Base-by-base conservation (phyloP, 225 moss, liverwort and hornwort genomes). In the Lunularia cruciata region DNA sequence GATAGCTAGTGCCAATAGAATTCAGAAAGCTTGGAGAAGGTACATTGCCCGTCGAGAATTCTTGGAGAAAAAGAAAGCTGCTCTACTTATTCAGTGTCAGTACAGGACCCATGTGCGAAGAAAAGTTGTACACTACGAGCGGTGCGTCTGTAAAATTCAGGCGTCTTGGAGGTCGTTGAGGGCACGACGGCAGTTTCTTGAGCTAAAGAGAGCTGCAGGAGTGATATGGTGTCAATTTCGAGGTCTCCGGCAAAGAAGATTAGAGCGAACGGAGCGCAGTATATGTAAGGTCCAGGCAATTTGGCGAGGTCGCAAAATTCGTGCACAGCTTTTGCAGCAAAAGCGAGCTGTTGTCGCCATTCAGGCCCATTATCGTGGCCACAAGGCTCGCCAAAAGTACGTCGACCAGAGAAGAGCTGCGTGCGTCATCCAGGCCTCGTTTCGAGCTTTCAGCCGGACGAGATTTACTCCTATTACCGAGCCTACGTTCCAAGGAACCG, bases 1-100 rank as follows among this genome's bases (percentile, higher is more conserved):
- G 26, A 25, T 62, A 2, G 37, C 18, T n/a, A n/a, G 8, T 8
- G 62, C 34, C 19, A 47, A 27, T 6, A 66, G 15, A 66, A 47
- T 66, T 33, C 47, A 57, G 15, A 47, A 28, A 12, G 26, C 27
- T 2, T 68, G 66, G 74, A 67, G 58, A 67, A 34, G 27, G n/a
- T 18, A 27, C 28, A 20, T 16, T 40, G n/a, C 34, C 30, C 47
- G 57, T 35, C 37, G 49, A 43, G 48, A 40, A 28, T 38, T 60
- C 8, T 19, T 51, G 40, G 33, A 31, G 43, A 37, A n/a, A n/a
- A 30, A 19, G 11, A 16, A 16, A 19, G 71, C 77, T 31, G 77
- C 66, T 1, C 38, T 36, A 30, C 35, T 72, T 8, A 77, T 77
- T 51, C 77, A 77, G 57, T 3, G 56, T 1, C 11, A n/a, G 9